Evolutionary conservation across 1,139 yeast species (phyloP), one percentile per base, ranked within the genome.

Genomic region (Hanseniaspora gamundiae): DNA sequence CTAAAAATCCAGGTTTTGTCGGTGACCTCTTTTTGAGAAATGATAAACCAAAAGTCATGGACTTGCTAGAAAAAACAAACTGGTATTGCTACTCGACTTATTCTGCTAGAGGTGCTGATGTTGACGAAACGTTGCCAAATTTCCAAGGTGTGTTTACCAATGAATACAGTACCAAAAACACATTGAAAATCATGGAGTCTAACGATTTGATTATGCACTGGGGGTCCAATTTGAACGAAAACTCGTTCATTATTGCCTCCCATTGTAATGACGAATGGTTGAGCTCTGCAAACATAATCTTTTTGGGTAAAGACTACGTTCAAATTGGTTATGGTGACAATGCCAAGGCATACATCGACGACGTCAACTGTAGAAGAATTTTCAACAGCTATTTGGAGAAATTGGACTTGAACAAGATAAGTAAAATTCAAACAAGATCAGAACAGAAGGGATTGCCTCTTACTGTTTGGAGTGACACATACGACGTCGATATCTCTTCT

Each of bases 61-160:
- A 64, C 24, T 65, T 85, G 33, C 69, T 81, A 20, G 59, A 66
- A 8, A 57, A 58, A 42, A 64, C 77, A 13, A 53, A 65, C 8
- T 57, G 75, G 44, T 70, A 71, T 47, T 59, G 68, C 38, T 71
- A 62, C 52, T 58, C 67, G 16, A 66, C 79, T 2, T 61, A 62
- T 22, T 59, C 72, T 61, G 78, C 82, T 55, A 64, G 76, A 68
- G 71, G 78, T 1, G 64, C 75, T 35, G 62, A 83, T 31, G 16
- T 43, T n/a, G 78, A 84, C 60, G 95, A 86, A 62, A 60, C 71
- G 4, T 64, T 67, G 49, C 66, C 70, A 3, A 66, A 70, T 47
- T 83, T 69, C 56, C 72, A 78, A 45, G 94, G 94, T 20, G 71
- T 73, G 19, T 83, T 79, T 59, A 71, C 66, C 49, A 87, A 86